Evolutionary conservation across 345 rosid species (phyloP), one percentile per base, ranked within the genome.

Genomic region (Syzygium oleosum): DNA sequence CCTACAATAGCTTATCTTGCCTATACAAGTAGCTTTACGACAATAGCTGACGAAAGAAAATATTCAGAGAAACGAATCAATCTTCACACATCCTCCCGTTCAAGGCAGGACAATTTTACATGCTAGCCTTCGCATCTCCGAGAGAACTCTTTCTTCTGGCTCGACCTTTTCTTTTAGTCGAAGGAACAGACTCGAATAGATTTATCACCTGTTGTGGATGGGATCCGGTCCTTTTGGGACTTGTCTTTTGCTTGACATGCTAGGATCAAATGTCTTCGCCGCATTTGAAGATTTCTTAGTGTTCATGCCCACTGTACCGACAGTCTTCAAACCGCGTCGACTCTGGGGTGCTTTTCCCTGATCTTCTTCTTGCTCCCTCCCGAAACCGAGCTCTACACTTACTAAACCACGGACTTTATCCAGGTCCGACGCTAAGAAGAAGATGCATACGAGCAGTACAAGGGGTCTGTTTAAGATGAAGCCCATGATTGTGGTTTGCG

Each of bases 211-310:
- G 96, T 96, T 96, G 91, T 96, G 99, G 88, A 96, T 95, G 88
- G 98, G 98, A 93, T 96, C 96, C 55, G 99, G 89, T 85, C 97
- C 99, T 93, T 94, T 89, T 90, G 95, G 90, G 17, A 96, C 96
- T 73, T 89, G 91, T 93, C 98, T 94, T 92, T 95, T 94, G 93
- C 97, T 93, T 78, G 98, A 91, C 89, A 89, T 91, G 90, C 94
- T 91, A 5, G 96, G 91, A 88, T 94, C 97, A 52, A 87, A 85
- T 89, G 87, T 87, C 84, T 84, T 90, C 61, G 89, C 92, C 88
- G 79, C 86, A 85, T 86, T 51, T 68, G 92, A 86, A 87, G 93
- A 88, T 46, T 85, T 89, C 90, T 91, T 87, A 89, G 92, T 79
- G 85, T 92, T 91, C 89, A 85, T 86, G 85, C 53, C 73, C 34